These are phyloP conservation scores for Cladosporium sp. DNA, from an alignment of 2,329 filamentous ascomycete genomes.

Conservation along the genomic window DNA sequence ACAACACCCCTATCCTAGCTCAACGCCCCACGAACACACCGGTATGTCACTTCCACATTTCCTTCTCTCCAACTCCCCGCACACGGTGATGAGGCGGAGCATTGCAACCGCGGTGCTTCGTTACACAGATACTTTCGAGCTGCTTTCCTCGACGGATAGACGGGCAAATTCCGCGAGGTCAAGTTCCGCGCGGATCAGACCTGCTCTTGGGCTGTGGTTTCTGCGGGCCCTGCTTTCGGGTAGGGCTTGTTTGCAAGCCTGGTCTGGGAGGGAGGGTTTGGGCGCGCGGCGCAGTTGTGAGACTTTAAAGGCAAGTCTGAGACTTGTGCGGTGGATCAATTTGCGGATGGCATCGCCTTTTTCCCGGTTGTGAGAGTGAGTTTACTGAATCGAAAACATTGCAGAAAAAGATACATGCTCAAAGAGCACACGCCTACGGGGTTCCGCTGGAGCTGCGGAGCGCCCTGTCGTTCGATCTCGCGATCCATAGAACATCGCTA, in stretches of 20 bases:
- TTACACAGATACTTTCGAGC: slow-evolving; percentile 13
- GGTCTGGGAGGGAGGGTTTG: background rate
- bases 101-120: background rate
- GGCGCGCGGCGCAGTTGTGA: background rate
- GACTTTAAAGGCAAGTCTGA: background rate
- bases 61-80: background rate
- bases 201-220: background rate
- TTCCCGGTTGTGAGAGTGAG: background rate
- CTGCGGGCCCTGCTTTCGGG: no score
- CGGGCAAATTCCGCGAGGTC: no score
- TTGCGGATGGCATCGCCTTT: background rate
- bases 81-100: slow-evolving; percentile 9
- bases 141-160: background rate
- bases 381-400: background rate
- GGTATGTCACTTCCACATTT: background rate
- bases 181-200: background rate
- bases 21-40: background rate
- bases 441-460: no score
- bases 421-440: no score
- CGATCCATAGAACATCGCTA: no score
- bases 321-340: background rate
- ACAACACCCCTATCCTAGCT: slow-evolving; percentile 34
- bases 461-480: no score
- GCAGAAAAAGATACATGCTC: no score
- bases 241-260: no score